Evolutionary conservation across 768 basidiomycete species (phyloP), one percentile per base, ranked within the genome.

Genomic region (Clitopilus hobsonii): DNA sequence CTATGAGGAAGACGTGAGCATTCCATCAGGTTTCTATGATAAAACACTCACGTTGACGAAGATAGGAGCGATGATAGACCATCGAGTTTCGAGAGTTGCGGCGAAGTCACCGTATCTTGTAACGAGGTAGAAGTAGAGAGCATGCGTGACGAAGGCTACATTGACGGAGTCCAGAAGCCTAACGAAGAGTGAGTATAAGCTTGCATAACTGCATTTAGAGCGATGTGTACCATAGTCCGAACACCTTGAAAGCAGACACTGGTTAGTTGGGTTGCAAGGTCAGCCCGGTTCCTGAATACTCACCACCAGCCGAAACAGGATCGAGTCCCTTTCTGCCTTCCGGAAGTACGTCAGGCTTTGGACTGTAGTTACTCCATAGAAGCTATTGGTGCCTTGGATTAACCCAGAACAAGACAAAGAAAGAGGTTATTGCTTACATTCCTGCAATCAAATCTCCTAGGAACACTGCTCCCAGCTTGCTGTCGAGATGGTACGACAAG

Each of bases 401-500:
- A 25, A 45, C 28, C 7, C 20, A 38, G 30, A 29, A n/a, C n/a
- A n/a, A n/a, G n/a, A n/a, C n/a, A n/a, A n/a, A n/a, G n/a, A n/a
- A n/a, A n/a, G n/a, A n/a, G 24, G 27, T 36, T 26, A 38, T 23
- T 3, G 65, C 74, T 51, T 54, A 78, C 77, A 73, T 65, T 32
- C 71, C 61, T 48, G 74, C 72, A 27, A 71, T 58, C 48, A 78
- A 64, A 25, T 71, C 69, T 2, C 79, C 79, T 1, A 80, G 54
- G 49, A 80, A 71, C 27, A 75, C 67, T 6, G 79, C 76, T 2
- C 79, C 80, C 0, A 82, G 62, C 6, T 71, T 79, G 53, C 67
- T 71, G 47, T 69, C 65, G 32, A 71, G 59, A 51, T 66, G 55
- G 45, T 45, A 45, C 41, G 41, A 45, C 41, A 45, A 18, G 41